Conservation (phyloP, 208 protist genomes). For the Acanthamoeba polyphaga region DNA sequence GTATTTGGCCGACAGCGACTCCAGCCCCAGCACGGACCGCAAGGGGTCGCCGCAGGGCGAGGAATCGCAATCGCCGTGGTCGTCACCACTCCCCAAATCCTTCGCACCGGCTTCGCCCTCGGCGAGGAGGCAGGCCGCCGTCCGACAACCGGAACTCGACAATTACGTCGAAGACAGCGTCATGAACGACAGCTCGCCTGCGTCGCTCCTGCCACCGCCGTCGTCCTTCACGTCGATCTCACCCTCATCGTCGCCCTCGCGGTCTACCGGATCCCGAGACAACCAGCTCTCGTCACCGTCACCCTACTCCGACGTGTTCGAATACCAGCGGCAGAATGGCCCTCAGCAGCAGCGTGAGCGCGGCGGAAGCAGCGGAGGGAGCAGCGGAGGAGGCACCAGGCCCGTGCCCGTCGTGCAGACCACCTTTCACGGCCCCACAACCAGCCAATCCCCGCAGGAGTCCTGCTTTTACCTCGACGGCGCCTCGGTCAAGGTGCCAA, state of each 20-base stretch:
- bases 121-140: neutral
- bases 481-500: neutral
- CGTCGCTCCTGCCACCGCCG: neutral
- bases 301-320: slow-evolving; percentile 29
- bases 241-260: neutral
- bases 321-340: neutral
- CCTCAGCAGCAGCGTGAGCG: neutral
- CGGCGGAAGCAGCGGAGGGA: neutral
- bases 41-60: neutral
- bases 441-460: neutral
- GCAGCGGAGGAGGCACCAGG: neutral
- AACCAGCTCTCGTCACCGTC: neutral
- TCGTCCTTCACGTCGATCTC: neutral
- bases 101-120: neutral
- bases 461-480: slow-evolving; percentile 6
- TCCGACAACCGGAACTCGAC: neutral
- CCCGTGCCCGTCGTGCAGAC: neutral
- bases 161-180: neutral
- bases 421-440: neutral
- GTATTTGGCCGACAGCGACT: neutral
- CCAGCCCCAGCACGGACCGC: neutral
- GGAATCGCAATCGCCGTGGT: neutral
- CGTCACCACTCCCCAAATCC: neutral
- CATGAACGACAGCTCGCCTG: neutral
- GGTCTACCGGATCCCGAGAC: neutral